Percentiles rank a stretch among this genome's conserved stretches.
Conservation (phyloP, 225 moss, liverwort and hornwort genomes). For the Pseudoscleropodium purum region DNA sequence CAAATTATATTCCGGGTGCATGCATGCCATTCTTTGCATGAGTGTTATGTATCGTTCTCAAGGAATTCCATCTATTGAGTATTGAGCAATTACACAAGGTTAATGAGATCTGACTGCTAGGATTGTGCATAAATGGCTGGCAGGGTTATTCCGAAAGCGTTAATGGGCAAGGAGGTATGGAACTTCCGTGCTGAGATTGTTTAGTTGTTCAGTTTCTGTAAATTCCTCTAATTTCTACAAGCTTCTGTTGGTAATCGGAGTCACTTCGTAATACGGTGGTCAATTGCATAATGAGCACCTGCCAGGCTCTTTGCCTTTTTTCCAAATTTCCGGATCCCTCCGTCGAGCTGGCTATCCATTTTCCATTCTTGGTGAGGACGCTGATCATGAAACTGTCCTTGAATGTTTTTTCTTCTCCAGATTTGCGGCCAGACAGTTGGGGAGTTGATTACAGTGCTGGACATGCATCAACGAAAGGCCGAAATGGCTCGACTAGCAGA, state of each 20-base stretch:
- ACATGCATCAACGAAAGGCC: constrained; percentile 94
- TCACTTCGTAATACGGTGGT: background rate
- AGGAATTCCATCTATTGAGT: background rate
- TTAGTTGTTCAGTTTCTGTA: background rate
- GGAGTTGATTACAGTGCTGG: constrained; percentile 49
- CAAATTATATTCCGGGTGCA: background rate
- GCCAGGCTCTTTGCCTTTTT: background rate
- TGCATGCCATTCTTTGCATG: background rate
- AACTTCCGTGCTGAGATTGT: background rate
- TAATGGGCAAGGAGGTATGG: constrained; percentile 56
- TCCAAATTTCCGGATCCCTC: background rate
- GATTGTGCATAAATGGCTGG: constrained; percentile 1
- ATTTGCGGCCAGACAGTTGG: constrained; percentile 71
- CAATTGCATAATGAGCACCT: background rate
- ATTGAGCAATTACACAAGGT: background rate
- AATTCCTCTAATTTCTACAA: background rate
- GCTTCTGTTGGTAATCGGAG: background rate
- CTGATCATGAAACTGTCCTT: background rate
- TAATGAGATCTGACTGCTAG: background rate
- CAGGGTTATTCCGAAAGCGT: constrained; percentile 81
- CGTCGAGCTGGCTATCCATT: background rate
- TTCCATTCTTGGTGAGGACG: background rate
- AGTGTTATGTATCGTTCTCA: background rate
- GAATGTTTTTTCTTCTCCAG: constrained; percentile 4
- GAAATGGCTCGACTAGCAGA: constrained; percentile 90